Base-by-base conservation (phyloP, 108 stramenopile species). In the Cyclotella baltica region DNA sequence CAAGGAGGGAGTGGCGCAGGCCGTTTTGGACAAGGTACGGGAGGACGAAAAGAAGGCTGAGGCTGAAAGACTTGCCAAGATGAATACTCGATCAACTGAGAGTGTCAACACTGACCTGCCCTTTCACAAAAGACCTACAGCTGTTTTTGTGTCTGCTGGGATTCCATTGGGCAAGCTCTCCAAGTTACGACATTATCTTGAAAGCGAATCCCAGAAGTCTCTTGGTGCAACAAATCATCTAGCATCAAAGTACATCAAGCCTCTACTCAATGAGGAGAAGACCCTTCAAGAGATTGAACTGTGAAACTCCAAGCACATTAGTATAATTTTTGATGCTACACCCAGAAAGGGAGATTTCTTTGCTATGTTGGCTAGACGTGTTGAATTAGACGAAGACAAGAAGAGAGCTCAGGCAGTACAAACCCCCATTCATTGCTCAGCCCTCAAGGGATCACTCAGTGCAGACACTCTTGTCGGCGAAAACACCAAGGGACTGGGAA, bases 301-400 rank as follows among this genome's bases (percentile, higher is more conserved):
- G 16, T 6, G 19, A 18, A 6, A 6, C 13, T 8, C 23, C 22
- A n/a, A n/a, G 16, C 16, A 55, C 6, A 8, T 55, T 55, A 25
- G 53, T 55, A 55, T 55, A 5, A 25, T 55, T n/a, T 55, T 23
- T 55, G 53, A 55, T 55, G 53, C 53, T 18, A 55, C 53, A n/a
- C 53, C 53, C 8, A 8, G 53, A 23, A 25, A 8, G 23, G 53
- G 53, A 18, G 53, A 55, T n/a, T 55, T 55, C n/a, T 23, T 55
- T n/a, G 53, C 53, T 25, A 8, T 55, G 6, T 8, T 55, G n/a
- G n/a, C 53, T 8, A 8, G 53, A 6, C 6, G n/a, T 18, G n/a
- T 55, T 55, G 23, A 18, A 25, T 55, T 55, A 18, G 19, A 55
- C n/a, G 23, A 55, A n/a, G n/a, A 25, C 23, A n/a, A n/a, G 16